Evolutionary conservation across 1,139 yeast genomes (phyloP), one percentile per base, ranked within the genome.

Genomic region (Meyerozyma carpophila): DNA sequence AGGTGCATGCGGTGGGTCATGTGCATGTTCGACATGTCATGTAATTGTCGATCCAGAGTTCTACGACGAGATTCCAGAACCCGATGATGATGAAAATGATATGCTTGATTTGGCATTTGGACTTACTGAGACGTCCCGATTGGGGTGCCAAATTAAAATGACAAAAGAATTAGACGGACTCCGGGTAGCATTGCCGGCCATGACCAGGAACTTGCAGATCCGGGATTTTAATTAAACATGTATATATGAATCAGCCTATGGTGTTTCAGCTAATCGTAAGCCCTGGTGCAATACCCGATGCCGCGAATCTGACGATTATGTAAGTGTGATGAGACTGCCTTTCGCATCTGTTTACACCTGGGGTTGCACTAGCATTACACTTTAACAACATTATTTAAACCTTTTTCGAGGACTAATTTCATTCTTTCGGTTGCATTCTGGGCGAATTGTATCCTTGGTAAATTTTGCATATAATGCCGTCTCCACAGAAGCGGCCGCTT

Each of bases 1-100:
- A 62, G 96, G 98, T 39, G 98, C 98, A 0, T 93, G 98, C 66
- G 98, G 98, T 32, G 98, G 98, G 2, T 89, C 97, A 2, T 93
- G 98, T 71, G 98, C 98, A 1, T 93, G 98, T 61, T 90, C 97
- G 3, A 93, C 98, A 0, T 93, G 98, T 62, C 98, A 93, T 66
- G 84, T 93, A 46, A 93, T 93, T 42, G 90, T 93, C 34, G 98
- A 93, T 61, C 98, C 98, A 1, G 96, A 85, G 40, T 90, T 70
- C 60, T 93, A 89, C 65, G 98, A 93, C 59, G 79, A 71, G 47
- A 79, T 93, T 54, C 96, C 95, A 25, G 98, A 93, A 62, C 98
- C 98, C 0, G 89, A 84, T 51, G 98, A 93, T 59, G 98, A 93
- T 59, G 98, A 93, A 64, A 91, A 94, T 61, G 98, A 93, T 66